Evolutionary conservation across 768 basidiomycete genomes (phyloP).

Genomic region (Lentinula guzmanii): DNA sequence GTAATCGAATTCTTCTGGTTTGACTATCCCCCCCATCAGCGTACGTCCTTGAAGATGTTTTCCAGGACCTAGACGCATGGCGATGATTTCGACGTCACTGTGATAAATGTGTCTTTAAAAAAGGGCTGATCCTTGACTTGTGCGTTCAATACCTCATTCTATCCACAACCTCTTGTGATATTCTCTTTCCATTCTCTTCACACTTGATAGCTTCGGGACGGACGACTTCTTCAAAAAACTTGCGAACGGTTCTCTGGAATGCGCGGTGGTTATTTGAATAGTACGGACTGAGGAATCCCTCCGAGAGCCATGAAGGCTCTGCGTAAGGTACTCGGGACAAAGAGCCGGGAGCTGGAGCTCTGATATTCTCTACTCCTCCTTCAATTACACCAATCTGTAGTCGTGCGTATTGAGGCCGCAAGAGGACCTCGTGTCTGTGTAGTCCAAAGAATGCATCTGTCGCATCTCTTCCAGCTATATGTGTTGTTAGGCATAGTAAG

Average conservation of each 20-base stretch:
- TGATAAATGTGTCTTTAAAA: neutral
- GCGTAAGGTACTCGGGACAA: slow-evolving; percentile 77
- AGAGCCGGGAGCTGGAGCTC: slow-evolving; percentile 50
- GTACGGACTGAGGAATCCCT: slow-evolving; percentile 70
- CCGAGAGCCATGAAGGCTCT: slow-evolving; percentile 75
- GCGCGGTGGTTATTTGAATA: slow-evolving; percentile 66
- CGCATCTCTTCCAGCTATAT: slow-evolving; percentile 61
- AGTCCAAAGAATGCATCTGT: slow-evolving; percentile 82
- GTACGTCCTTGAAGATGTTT: slow-evolving; percentile 78
- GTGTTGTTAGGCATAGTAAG: neutral
- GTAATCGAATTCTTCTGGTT: slow-evolving; percentile 86
- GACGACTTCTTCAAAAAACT: slow-evolving; percentile 73
- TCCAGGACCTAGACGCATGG: slow-evolving; percentile 89
- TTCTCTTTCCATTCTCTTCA: slow-evolving; percentile 84
- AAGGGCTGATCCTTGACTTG: neutral
- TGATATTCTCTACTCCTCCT: slow-evolving; percentile 53
- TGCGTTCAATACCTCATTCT: slow-evolving; percentile 64
- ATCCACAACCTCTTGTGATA: slow-evolving; percentile 80
- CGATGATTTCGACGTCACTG: slow-evolving; percentile 73
- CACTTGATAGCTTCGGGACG: slow-evolving; percentile 67
- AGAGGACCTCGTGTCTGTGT: slow-evolving; percentile 77
- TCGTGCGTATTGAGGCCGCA: slow-evolving; percentile 65
- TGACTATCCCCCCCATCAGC: slow-evolving; percentile 70
- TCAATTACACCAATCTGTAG: slow-evolving; percentile 60
- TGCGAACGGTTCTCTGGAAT: slow-evolving; percentile 73